Percentiles rank a stretch among this genome's conserved stretches.
Conservation (phyloP, 2,329 filamentous ascomycete species). For the Blastomyces emzantsi region DNA sequence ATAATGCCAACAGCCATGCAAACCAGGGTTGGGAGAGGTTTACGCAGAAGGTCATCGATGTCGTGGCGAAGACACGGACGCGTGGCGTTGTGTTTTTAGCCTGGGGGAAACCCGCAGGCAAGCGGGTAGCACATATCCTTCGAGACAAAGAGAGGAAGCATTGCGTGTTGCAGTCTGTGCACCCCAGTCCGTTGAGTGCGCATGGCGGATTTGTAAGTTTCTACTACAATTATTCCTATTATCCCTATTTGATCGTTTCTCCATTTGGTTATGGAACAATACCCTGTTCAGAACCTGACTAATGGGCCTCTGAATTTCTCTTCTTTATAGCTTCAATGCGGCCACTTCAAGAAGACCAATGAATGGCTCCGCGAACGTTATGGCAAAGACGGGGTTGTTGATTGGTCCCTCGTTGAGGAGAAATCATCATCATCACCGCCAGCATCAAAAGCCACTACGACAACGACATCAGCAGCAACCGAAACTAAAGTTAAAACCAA, state of each 20-base stretch:
- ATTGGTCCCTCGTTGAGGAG: slow-evolving; percentile 58
- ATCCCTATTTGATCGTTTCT: neutral
- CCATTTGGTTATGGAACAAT: neutral
- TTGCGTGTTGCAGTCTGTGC: slow-evolving; percentile 74
- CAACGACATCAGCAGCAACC: no score
- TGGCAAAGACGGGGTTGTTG: slow-evolving; percentile 68
- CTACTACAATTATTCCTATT: neutral
- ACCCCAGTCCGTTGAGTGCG: slow-evolving; percentile 90
- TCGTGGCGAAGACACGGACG: slow-evolving; percentile 66
- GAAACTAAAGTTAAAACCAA: neutral
- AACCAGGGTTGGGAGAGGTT: slow-evolving; percentile 88
- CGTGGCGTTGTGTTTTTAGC: slow-evolving; percentile 88
- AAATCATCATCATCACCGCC: neutral
- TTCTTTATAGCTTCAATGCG: slow-evolving; percentile 33
- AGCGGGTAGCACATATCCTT: slow-evolving; percentile 67
- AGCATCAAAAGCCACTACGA: neutral
- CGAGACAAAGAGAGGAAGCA: slow-evolving; percentile 57
- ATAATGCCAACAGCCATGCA: slow-evolving; percentile 77
- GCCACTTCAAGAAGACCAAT: slow-evolving; percentile 42
- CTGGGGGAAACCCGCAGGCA: slow-evolving; percentile 80
- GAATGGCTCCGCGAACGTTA: slow-evolving; percentile 69
- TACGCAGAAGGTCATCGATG: slow-evolving; percentile 84
- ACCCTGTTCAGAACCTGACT: neutral
- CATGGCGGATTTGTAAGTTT: slow-evolving; percentile 60
- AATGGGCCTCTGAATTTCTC: neutral